Evolutionary conservation across 2,329 filamentous ascomycete species (phyloP), one percentile per base, ranked within the genome.

Genomic region (Trichoderma koningii): DNA sequence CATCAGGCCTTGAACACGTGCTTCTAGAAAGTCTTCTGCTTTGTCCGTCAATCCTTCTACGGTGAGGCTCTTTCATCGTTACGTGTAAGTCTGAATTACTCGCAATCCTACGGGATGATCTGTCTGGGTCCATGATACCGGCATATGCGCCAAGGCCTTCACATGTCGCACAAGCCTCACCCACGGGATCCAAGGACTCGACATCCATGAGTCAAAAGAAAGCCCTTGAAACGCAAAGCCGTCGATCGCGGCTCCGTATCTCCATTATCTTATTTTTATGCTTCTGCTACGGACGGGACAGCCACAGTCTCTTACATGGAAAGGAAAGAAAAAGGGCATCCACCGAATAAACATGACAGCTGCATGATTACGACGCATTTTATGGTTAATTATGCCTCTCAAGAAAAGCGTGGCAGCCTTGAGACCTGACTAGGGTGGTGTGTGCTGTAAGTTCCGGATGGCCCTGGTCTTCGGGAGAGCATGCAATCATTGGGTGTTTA

Each of bases 271-370:
- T 38, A 38, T 38, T 38, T 38, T 38, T 38, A 38, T 38, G 30
- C 30, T 30, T 30, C 30, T 38, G 10, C 2, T 38, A 10, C 10
- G 12, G 34, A 26, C 15, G 15, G 5, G 2, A 30, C 2, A 55
- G 52, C 3, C 15, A 45, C 19, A n/a, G 17, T 10, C n/a, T 21
- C 21, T 28, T 9, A 38, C 21, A 5, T 48, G 23, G 21, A 23
- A 23, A 23, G 21, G 30, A 7, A 28, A 28, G 5, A 28, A 7
- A 9, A 17, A 21, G 2, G 4, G 26, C 50, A 42, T 21, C 56
- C 45, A 52, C 38, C 52, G 17, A 44, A 61, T 52, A 42, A 30
- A 42, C 34, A 44, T 61, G 57, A 34, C 47, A 61, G n/a, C 17
- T 61, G 26, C 28, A 44, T 28, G 30, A 44, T 52, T 30, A 15